A percentile compares a stretch with the other conserved stretches of the same genome.
Conservation (phyloP, 768 basidiomycete species). For the Leucogyrophana mollusca region DNA sequence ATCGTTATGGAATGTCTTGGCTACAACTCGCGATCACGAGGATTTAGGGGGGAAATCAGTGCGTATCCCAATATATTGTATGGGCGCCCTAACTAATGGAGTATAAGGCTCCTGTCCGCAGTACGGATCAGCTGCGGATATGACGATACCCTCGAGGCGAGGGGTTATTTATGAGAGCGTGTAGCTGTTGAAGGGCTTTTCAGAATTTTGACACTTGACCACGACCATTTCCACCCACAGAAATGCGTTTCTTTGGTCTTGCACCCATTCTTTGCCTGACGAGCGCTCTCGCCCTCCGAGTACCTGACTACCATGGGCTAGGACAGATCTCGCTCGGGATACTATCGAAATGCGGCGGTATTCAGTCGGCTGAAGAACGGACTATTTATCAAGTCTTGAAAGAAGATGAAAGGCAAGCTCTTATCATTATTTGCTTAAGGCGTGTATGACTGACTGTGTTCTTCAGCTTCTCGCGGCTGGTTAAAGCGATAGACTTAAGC, state of each 20-base stretch:
- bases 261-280: constrained; percentile 12
- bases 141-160: constrained; percentile 3
- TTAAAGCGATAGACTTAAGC: constrained; percentile 39
- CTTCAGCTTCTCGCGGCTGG: constrained; percentile 37
- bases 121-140: constrained; percentile 6
- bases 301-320: constrained; percentile 20
- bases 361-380: constrained; percentile 9
- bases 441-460: background rate
- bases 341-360: constrained; percentile 6
- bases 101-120: too few relatives aligned
- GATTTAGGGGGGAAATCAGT: too few relatives aligned
- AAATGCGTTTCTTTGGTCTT: constrained; percentile 14
- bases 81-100: too few relatives aligned
- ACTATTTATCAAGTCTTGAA: constrained; percentile 29
- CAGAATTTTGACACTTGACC: background rate
- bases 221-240: background rate
- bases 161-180: constrained; percentile 4
- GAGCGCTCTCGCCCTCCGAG: constrained; percentile 15
- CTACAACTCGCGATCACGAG: too few relatives aligned
- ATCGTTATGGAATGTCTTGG: too few relatives aligned
- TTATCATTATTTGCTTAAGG: background rate
- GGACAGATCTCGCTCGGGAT: constrained; percentile 16
- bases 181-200: background rate
- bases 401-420: constrained; percentile 17
- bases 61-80: too few relatives aligned